Conservation (phyloP, 495 filamentous ascomycete species). For the Rhizodiscina lignyota region DNA sequence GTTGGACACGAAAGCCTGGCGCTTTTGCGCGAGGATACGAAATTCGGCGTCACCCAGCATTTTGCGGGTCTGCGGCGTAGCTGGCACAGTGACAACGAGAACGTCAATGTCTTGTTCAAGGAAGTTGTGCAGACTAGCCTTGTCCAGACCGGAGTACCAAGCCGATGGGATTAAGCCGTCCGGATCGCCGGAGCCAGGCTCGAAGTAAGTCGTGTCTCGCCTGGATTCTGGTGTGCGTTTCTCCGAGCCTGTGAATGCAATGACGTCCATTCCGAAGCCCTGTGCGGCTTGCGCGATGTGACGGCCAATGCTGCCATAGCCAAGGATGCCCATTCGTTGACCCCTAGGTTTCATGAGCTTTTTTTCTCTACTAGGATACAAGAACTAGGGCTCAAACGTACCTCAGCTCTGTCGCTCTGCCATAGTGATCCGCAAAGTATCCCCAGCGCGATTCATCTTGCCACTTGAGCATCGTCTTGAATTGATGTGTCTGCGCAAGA, state of each 20-base stretch:
- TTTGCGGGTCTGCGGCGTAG: conserved; percentile 48
- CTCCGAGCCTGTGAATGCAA: conserved; percentile 61
- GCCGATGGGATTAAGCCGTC: conserved; percentile 52
- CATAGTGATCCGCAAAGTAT: conserved; percentile 16
- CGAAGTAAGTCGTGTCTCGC: conserved; percentile 47
- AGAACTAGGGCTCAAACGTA: no score
- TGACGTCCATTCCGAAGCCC: conserved; percentile 62
- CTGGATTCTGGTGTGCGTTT: conserved; percentile 36
- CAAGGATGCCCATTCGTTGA: conserved; percentile 53
- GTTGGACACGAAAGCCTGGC: conserved; percentile 50
- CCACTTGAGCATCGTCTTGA: conserved; percentile 28
- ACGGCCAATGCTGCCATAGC: conserved; percentile 71
- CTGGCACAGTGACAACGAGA: conserved; percentile 53
- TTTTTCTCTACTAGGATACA: no score
- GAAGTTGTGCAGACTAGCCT: conserved; percentile 45
- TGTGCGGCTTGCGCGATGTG: conserved; percentile 55
- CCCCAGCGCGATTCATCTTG: conserved; percentile 35
- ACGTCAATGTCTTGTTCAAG: conserved; percentile 54
- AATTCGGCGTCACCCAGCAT: conserved; percentile 52
- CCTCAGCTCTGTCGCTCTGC: conserved; percentile 29
- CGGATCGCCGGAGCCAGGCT: conserved; percentile 60
- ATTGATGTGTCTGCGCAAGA: conserved; percentile 39
- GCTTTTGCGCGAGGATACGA: conserved; percentile 35
- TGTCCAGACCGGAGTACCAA: conserved; percentile 57
- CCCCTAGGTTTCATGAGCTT: no score